Conservation (phyloP, 2,329 filamentous ascomycete species). For the Pochonia chlamydosporia region DNA sequence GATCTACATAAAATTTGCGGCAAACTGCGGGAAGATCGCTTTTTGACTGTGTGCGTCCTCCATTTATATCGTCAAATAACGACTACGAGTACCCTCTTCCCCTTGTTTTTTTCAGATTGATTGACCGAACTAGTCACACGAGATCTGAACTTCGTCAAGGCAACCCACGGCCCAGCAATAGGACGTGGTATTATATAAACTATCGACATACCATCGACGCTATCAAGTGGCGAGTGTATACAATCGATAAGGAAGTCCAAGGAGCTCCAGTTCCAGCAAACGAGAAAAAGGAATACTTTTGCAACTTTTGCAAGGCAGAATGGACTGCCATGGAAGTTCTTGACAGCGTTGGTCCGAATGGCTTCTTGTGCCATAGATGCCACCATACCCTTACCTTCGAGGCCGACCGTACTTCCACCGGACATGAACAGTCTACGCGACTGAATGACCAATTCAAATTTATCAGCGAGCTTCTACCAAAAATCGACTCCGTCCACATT, state of each 20-base stretch:
- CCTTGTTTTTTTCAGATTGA: not conserved
- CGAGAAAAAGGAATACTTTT: conserved; percentile 91
- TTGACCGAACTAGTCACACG: conserved; percentile 51
- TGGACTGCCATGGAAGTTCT: conserved; percentile 89
- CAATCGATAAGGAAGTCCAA: conserved; percentile 83
- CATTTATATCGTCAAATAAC: not conserved
- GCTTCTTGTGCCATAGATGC: conserved; percentile 83
- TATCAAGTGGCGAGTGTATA: conserved; percentile 90
- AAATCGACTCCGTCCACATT: conserved; percentile 69
- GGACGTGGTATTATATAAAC: conserved; percentile 96
- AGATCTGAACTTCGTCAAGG: conserved; percentile 73
- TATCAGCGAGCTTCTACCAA: conserved; percentile 68
- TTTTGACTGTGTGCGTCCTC: conserved; percentile 65
- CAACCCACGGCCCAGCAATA: conserved; percentile 72
- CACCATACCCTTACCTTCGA: conserved; percentile 57
- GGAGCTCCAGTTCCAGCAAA: conserved; percentile 70
- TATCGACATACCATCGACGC: conserved; percentile 91
- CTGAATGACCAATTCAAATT: conserved; percentile 77
- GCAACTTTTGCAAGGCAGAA: conserved; percentile 72
- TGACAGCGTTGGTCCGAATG: conserved; percentile 62
- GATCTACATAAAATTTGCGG: conserved; percentile 86
- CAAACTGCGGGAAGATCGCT: conserved; percentile 76
- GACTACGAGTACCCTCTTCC: not conserved
- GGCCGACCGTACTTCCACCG: conserved; percentile 61
- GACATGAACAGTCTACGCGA: conserved; percentile 65